Evolutionary conservation across 768 basidiomycete species (phyloP).

Genomic region (Rhodocollybia butyracea): DNA sequence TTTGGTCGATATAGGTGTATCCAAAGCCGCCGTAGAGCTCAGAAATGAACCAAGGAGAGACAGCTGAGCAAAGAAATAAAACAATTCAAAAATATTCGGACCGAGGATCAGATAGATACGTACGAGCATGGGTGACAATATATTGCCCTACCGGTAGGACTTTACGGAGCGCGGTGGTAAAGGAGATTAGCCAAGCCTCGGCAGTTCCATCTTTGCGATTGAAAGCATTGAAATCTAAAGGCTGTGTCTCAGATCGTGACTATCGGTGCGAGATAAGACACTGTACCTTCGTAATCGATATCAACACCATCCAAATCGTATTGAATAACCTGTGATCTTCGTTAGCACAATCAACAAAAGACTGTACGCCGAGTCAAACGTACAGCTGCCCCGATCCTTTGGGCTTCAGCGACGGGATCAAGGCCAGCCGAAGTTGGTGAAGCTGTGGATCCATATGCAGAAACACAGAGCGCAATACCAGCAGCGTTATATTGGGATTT

Average conservation of each 20-base stretch:
- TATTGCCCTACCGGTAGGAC: slow-evolving; percentile 29
- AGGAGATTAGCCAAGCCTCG: slow-evolving; percentile 30
- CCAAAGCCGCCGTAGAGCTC: background rate
- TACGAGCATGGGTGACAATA: slow-evolving; percentile 33
- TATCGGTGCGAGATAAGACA: background rate
- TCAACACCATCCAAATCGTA: slow-evolving; percentile 52
- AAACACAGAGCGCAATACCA: slow-evolving; percentile 59
- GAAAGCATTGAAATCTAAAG: slow-evolving; percentile 29
- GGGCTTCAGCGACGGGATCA: slow-evolving; percentile 58
- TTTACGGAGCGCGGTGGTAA: slow-evolving; percentile 28
- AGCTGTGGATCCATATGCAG: slow-evolving; percentile 44
- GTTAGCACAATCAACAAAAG: background rate
- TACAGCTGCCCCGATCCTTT: slow-evolving; percentile 48
- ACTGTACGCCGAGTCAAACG: background rate
- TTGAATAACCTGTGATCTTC: slow-evolving; percentile 28
- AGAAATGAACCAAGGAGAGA: slow-evolving; percentile 1
- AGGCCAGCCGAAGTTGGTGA: slow-evolving; percentile 42
- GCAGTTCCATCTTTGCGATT: slow-evolving; percentile 17
- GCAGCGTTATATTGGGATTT: slow-evolving; percentile 47
- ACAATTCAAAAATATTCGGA: background rate
- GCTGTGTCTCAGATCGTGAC: slow-evolving; percentile 2
- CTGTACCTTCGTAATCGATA: slow-evolving; percentile 44
- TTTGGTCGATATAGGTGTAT: background rate
- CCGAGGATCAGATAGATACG: slow-evolving; percentile 10
- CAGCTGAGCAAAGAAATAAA: background rate